A percentile compares a stretch with the other conserved stretches of the same genome.
phyloP scores from a whole-genome alignment of 1,139 yeast genomes.

The Suhomyces chickasaworum region DNA sequence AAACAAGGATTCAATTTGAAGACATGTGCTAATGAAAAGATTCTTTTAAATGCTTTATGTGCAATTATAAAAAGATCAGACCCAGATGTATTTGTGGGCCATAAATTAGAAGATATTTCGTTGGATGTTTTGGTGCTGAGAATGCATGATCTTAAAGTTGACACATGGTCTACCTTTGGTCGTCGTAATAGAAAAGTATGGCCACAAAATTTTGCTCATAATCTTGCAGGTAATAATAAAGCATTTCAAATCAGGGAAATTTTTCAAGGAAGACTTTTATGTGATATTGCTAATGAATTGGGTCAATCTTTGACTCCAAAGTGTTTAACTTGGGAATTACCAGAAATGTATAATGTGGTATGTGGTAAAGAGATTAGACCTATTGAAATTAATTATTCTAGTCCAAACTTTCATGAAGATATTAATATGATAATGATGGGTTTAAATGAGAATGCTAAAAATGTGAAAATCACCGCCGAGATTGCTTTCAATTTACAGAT shows the following conservation, averaged over 20 bases:
- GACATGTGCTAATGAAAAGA: slow-evolving; percentile 70
- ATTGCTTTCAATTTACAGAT: slow-evolving; percentile 84
- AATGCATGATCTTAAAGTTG: slow-evolving; percentile 69
- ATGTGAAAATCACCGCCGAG: slow-evolving; percentile 73
- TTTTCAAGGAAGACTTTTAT: slow-evolving; percentile 81
- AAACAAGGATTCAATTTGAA: slow-evolving; percentile 52
- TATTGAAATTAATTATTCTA: slow-evolving; percentile 72
- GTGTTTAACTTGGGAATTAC: slow-evolving; percentile 95
- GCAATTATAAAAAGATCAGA: slow-evolving; percentile 72
- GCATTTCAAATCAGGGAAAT: slow-evolving; percentile 64
- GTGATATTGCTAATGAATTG: slow-evolving; percentile 93
- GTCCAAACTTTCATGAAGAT: slow-evolving; percentile 66
- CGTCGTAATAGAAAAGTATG: slow-evolving; percentile 73
- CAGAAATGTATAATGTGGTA: slow-evolving; percentile 85
- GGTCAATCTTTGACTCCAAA: slow-evolving; percentile 90
- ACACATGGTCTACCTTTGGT: slow-evolving; percentile 83
- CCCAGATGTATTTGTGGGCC: slow-evolving; percentile 92
- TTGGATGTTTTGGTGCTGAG: slow-evolving; percentile 82
- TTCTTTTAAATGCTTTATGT: slow-evolving; percentile 70
- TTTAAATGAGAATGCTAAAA: slow-evolving; percentile 65
- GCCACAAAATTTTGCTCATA: slow-evolving; percentile 71
- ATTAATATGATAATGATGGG: slow-evolving; percentile 69
- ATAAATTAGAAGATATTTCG: slow-evolving; percentile 75
- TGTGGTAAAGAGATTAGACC: slow-evolving; percentile 63
- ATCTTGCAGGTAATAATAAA: slow-evolving; percentile 44